phyloP scores from a whole-genome alignment of 495 filamentous ascomycete genomes.

The Hyaloscypha hepaticicola region DNA sequence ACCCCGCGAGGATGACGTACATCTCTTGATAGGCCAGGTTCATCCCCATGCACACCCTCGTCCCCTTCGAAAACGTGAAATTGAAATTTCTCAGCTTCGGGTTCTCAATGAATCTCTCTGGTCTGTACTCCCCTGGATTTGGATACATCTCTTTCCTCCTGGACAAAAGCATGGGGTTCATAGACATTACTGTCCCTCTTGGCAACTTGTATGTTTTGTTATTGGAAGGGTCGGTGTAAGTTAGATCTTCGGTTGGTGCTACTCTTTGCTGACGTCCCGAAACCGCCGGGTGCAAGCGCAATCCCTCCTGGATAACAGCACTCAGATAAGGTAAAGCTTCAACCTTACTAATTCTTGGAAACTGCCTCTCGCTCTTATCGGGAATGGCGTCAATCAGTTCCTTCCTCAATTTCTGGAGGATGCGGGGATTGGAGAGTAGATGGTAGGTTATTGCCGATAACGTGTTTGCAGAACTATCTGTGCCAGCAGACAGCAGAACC shows the following conservation, averaged over 20 bases:
- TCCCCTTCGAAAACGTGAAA: conserved; percentile 44
- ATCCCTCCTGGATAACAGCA: conserved; percentile 18
- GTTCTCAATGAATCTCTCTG: conserved; percentile 47
- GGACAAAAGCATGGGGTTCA: conserved; percentile 22
- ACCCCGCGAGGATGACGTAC: conserved; percentile 36
- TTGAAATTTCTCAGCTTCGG: conserved; percentile 40
- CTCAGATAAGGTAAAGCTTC: conserved; percentile 27
- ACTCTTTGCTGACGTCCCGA: conserved; percentile 34
- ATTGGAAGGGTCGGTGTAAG: background rate
- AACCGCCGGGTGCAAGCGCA: conserved; percentile 33
- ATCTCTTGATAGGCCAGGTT: conserved; percentile 45
- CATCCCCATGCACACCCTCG: conserved; percentile 47
- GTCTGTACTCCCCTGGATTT: conserved; percentile 44
- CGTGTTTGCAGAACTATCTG: conserved; percentile 27
- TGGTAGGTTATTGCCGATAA: conserved; percentile 26
- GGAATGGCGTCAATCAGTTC: conserved; percentile 28
- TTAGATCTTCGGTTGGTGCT: conserved; percentile 28
- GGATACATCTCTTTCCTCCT: conserved; percentile 45
- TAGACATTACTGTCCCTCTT: conserved; percentile 41
- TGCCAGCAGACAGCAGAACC: conserved; percentile 34
- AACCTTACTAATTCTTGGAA: conserved; percentile 40
- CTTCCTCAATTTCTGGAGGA: conserved; percentile 30
- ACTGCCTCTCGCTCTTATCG: conserved; percentile 13
- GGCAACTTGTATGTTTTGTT: conserved; percentile 5
- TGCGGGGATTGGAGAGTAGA: conserved; percentile 30